phyloP scores from a whole-genome alignment of 441 rosid genomes.

The Pelargonium citronellum region DNA sequence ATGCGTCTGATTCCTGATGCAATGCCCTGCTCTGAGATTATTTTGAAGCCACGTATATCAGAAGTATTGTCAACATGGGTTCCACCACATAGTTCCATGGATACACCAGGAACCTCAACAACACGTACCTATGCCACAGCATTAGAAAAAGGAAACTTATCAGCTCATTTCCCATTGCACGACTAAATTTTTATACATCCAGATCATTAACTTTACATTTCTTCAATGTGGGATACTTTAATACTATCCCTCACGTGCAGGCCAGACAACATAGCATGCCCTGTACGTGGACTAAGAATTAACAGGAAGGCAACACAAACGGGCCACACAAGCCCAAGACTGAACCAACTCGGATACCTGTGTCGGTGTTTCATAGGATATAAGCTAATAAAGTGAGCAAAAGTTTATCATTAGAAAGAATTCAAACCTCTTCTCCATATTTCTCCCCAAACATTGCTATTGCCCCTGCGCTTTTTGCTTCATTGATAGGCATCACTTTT shows the following conservation, averaged over 20 bases:
- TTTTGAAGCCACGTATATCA: slow-evolving; percentile 84
- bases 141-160: slow-evolving; percentile 1
- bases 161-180: slow-evolving; percentile 7
- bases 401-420: slow-evolving; percentile 16
- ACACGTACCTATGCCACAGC: slow-evolving; percentile 64
- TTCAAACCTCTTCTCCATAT: slow-evolving; percentile 72
- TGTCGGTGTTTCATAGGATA: too few species aligned
- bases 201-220: too few species aligned
- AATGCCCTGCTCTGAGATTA: slow-evolving; percentile 87
- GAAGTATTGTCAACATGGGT: slow-evolving; percentile 84
- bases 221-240: too few species aligned
- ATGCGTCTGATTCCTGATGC: slow-evolving; percentile 90
- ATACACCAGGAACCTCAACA: slow-evolving; percentile 91
- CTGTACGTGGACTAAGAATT: too few species aligned
- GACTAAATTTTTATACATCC: not conserved
- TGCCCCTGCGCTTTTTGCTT: slow-evolving; percentile 84
- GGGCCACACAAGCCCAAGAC: too few species aligned
- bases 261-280: too few species aligned
- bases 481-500: slow-evolving; percentile 68
- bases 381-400: slow-evolving; percentile 4
- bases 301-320: too few species aligned
- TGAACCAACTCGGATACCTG: too few species aligned
- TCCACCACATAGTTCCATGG: slow-evolving; percentile 98
- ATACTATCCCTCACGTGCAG: too few species aligned
- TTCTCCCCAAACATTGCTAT: slow-evolving; percentile 98